These are phyloP conservation scores for Aquilaria malaccensis DNA, from an alignment of 345 rosid genomes.

Conservation along the genomic window DNA sequence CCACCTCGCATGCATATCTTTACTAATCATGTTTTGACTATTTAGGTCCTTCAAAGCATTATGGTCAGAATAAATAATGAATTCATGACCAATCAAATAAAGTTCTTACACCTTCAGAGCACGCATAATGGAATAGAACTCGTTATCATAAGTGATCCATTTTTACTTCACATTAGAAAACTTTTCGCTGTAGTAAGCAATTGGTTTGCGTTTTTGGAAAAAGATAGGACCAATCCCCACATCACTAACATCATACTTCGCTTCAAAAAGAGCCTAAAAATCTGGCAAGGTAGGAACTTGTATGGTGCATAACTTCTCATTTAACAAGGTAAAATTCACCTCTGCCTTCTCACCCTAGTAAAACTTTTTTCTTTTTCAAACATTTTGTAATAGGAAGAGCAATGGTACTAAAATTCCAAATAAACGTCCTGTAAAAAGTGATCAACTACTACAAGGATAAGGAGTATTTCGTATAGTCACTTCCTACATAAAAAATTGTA, in stretches of 20 bases:
- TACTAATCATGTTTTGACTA: not conserved
- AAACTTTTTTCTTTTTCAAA: too few species aligned
- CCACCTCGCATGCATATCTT: not conserved
- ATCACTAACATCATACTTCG: not conserved
- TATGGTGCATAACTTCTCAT: not conserved
- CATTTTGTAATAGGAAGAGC: too few species aligned
- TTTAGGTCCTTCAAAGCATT: not conserved
- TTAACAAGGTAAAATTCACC: not conserved
- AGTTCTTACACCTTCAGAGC: not conserved
- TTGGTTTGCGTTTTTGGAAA: not conserved
- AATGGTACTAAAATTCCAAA: too few species aligned
- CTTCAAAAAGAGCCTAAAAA: not conserved
- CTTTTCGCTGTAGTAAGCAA: not conserved
- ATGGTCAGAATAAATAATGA: not conserved
- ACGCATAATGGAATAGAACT: not conserved
- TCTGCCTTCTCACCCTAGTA: too few species aligned
- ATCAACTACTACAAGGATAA: too few species aligned
- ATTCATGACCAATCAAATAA: not conserved
- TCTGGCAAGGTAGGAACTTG: not conserved
- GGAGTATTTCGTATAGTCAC: too few species aligned
- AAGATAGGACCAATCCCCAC: not conserved
- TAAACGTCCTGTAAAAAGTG: too few species aligned
- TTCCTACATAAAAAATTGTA: too few species aligned
- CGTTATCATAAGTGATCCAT: not conserved
- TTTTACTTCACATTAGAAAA: not conserved